Conservation (phyloP, 192 early-diverging fungal genomes). For the Backusella australiensis region DNA sequence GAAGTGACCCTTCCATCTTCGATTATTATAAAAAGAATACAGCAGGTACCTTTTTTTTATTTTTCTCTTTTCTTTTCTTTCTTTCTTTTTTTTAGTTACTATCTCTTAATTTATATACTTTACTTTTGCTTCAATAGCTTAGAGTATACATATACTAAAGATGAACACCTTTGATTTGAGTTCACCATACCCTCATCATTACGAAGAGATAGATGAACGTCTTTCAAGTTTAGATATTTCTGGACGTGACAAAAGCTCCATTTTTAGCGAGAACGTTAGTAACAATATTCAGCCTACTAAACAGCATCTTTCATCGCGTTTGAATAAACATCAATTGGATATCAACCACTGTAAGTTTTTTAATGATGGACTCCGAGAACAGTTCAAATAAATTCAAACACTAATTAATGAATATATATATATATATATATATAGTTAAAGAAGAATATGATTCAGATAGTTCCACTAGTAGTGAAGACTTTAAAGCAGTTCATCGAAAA, state of each 20-base stretch:
- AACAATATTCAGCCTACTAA: neutral
- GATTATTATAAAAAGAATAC: neutral
- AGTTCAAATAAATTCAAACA: neutral
- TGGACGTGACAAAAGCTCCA: neutral
- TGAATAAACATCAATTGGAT: neutral
- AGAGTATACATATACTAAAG: neutral
- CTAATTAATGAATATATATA: neutral
- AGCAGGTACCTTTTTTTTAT: neutral
- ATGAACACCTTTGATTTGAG: neutral
- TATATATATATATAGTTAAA: constrained; percentile 2
- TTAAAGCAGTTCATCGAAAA: neutral
- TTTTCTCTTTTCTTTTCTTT: constrained; percentile 7
- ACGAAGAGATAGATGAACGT: constrained; percentile 11
- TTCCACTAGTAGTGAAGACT: neutral
- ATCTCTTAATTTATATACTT: neutral
- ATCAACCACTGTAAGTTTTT: neutral
- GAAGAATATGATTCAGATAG: constrained; percentile 12
- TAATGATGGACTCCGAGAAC: neutral
- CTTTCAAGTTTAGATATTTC: constrained; percentile 1
- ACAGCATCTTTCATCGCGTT: neutral
- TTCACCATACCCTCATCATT: neutral
- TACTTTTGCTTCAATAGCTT: neutral
- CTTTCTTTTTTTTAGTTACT: neutral
- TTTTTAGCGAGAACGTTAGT: neutral
- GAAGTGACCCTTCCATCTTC: neutral